A percentile compares a stretch with the other conserved stretches of the same genome.
These are phyloP conservation scores for Lasiosphaeria miniovina DNA, from an alignment of 495 filamentous ascomycete species.

Conservation along the genomic window DNA sequence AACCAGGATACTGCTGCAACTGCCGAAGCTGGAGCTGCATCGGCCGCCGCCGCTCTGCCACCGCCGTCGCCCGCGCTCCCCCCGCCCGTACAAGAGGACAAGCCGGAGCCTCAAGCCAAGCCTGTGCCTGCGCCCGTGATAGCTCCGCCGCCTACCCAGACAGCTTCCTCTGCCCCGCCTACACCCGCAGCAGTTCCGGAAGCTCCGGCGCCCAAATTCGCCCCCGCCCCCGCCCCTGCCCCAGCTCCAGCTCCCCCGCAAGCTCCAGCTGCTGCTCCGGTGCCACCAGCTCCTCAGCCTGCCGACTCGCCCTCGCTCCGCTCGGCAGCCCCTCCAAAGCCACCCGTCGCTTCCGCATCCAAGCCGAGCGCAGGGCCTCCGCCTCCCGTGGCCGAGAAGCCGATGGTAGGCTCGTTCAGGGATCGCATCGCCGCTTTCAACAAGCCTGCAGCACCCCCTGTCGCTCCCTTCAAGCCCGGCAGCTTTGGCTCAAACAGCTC, in stretches of 20 bases:
- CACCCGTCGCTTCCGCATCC: conserved; percentile 36
- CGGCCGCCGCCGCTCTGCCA: conserved; percentile 54
- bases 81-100: conserved; percentile 29
- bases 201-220: conserved; percentile 38
- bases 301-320: conserved; percentile 22
- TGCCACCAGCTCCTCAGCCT: conserved; percentile 32
- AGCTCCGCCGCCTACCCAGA: conserved; percentile 19
- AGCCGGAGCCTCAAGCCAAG: conserved; percentile 13
- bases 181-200: conserved; percentile 24
- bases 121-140: conserved; percentile 14
- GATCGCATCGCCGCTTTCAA: conserved; percentile 98
- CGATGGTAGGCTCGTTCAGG: conserved; percentile 70
- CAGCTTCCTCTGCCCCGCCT: conserved; percentile 28
- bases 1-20: conserved; percentile 52
- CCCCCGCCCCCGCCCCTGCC: conserved; percentile 40
- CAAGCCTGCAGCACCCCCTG: conserved; percentile 76
- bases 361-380: conserved; percentile 48
- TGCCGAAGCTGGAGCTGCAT: conserved; percentile 64
- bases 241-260: conserved; percentile 40
- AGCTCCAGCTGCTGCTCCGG: conserved; percentile 41
- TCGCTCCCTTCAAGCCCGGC: conserved; percentile 82
- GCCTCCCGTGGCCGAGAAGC: conserved; percentile 76
- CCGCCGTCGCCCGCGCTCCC: conserved; percentile 43
- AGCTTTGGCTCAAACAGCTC: conserved; percentile 55
- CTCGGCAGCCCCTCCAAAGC: conserved; percentile 41